Evolutionary conservation across 2,329 filamentous ascomycete species (phyloP).

Genomic region (Thielaviopsis euricoi): DNA sequence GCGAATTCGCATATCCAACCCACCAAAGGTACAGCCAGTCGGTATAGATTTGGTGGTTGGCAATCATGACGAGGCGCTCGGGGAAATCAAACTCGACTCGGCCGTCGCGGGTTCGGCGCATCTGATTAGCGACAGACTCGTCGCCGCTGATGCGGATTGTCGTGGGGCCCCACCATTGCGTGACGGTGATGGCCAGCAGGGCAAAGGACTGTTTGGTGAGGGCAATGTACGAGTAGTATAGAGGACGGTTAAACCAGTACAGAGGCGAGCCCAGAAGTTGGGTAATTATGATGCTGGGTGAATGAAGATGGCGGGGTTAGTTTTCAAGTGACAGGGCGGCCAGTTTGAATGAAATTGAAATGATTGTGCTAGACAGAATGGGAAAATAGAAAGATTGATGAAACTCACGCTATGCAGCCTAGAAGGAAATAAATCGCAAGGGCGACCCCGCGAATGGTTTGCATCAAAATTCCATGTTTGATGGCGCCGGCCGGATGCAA

Average conservation of each 20-base stretch:
- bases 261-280: conserved; percentile 63
- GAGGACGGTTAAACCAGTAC: conserved; percentile 57
- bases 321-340: neutral
- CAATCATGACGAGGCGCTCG: conserved; percentile 65
- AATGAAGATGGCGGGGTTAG: neutral
- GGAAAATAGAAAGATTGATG: no score
- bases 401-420: conserved; percentile 32
- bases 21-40: conserved; percentile 92
- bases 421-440: conserved; percentile 35
- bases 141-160: conserved; percentile 72
- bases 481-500: conserved; percentile 38
- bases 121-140: conserved; percentile 58
- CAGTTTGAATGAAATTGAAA: neutral
- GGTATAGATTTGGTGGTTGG: conserved; percentile 84
- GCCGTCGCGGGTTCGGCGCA: conserved; percentile 53
- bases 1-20: conserved; percentile 66
- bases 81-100: conserved; percentile 65
- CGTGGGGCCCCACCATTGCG: conserved; percentile 76
- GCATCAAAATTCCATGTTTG: conserved; percentile 32
- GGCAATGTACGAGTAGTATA: conserved; percentile 76
- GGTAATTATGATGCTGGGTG: conserved; percentile 43
- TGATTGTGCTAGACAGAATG: neutral
- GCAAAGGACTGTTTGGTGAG: conserved; percentile 75
- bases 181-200: conserved; percentile 61
- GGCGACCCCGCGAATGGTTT: conserved; percentile 34